Percentiles rank a stretch among this genome's conserved stretches.
Conservation (phyloP, 179 eudicot species). For the Carnegiea gigantea region DNA sequence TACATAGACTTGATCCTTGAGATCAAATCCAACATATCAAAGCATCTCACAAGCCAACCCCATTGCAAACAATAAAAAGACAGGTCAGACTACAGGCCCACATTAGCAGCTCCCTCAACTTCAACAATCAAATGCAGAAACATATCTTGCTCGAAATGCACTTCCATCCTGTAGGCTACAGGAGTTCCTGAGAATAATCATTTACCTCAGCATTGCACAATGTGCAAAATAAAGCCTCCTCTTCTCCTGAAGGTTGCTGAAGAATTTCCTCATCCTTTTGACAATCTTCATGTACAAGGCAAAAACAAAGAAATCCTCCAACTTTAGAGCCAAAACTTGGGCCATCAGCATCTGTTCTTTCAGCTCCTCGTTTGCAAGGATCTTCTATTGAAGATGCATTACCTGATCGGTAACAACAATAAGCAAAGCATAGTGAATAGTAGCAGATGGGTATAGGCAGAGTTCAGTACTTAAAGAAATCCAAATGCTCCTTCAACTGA, state of each 20-base stretch:
- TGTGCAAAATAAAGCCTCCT: constrained; percentile 52
- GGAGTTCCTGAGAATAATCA: constrained; percentile 3
- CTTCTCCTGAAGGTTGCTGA: constrained; percentile 39
- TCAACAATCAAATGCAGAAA: background rate
- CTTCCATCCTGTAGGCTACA: background rate
- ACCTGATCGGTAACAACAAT: constrained; percentile 32
- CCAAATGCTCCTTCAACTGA: background rate
- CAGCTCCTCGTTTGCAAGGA: constrained; percentile 45
- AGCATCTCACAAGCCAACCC: background rate
- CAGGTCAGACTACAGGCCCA: background rate
- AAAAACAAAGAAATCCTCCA: constrained; percentile 39
- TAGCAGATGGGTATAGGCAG: background rate
- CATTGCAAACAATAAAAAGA: background rate
- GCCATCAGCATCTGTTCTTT: constrained; percentile 33
- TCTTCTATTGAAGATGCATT: constrained; percentile 56
- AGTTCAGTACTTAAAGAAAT: background rate
- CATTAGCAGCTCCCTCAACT: no score
- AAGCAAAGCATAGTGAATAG: background rate
- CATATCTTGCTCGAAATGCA: background rate
- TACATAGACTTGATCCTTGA: no score
- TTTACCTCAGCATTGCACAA: constrained; percentile 50
- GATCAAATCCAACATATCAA: background rate
- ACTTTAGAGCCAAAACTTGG: constrained; percentile 36
- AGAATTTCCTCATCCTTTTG: constrained; percentile 39
- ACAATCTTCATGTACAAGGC: constrained; percentile 38